Evolutionary conservation across 768 basidiomycete species (phyloP), one percentile per base, ranked within the genome.

Genomic region (Nidularia pulvinata): DNA sequence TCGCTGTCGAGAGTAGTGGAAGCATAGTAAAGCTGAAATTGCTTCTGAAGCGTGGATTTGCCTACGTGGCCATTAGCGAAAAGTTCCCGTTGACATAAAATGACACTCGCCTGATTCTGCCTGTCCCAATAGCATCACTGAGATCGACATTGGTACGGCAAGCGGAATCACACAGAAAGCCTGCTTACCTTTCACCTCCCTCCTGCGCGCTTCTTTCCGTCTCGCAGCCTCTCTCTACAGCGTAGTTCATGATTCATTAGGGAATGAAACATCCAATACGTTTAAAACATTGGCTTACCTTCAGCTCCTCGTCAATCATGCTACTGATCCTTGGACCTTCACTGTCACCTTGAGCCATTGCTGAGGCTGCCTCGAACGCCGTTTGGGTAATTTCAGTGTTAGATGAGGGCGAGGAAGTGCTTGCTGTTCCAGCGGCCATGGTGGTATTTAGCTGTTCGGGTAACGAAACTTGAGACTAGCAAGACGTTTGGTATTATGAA

Each of bases 11-110:
- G 80, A 0, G 85, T 73, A 53, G 81, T 77, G 2, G 88, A 84
- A 6, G 89, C 85, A 61, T 91, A 91, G 69, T 85, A 87, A 1
- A 92, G 76, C 62, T 93, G 89, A 62, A 93, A 90, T 66, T 93
- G 90, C 62, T 92, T 92, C 62, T 88, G 88, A 10, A 93, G 76
- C 2, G 91, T 93, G 2, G 89, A 91, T 69, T 93, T 93, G 36
- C 89, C 89, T 70, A 30, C 25, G 6, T 49, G 35, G 44, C 13
- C 32, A 36, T 46, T 45, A 13, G 25, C 45, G 4, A 25, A 30
- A 45, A 45, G 5, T 37, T 50, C 35, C 32, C 33, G 22, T 33
- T 35, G 3, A 30, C 7, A 46, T 5, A 32, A n/a, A 25, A 46
- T 46, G 13, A 53, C 50, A 16, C 62, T 47, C 61, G 72, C 80